Percentiles rank a stretch among this genome's conserved stretches.
Conservation (phyloP, 306 rosid species). For the Vigna mungo region DNA sequence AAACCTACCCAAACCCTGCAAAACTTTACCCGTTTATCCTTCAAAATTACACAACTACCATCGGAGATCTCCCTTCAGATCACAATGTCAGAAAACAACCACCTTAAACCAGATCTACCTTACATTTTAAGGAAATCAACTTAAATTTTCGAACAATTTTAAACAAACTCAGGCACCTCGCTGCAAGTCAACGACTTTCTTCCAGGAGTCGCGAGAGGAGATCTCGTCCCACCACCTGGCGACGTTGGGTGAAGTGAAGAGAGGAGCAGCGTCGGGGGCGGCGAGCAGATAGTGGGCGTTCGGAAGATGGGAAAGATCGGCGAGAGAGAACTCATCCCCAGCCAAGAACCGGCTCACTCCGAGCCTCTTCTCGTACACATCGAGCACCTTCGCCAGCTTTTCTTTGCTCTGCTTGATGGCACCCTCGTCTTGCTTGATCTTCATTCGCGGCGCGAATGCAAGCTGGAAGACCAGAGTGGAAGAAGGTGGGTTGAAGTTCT, state of each 20-base stretch:
- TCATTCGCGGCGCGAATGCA: conserved; percentile 85
- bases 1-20: no score
- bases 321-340: conserved; percentile 77
- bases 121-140: no score
- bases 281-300: conserved; percentile 64
- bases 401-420: conserved; percentile 62
- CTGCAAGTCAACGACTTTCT: background rate
- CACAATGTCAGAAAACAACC: no score
- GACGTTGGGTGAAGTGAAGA: conserved; percentile 64
- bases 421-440: conserved; percentile 64
- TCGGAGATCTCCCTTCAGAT: no score
- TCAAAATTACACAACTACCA: no score
- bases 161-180: background rate
- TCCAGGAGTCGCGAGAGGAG: conserved; percentile 44
- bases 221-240: conserved; percentile 89
- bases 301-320: conserved; percentile 92
- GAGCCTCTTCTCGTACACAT: conserved; percentile 71
- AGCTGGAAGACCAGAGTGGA: conserved; percentile 78
- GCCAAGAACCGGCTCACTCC: conserved; percentile 70
- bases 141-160: no score
- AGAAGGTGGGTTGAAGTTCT: conserved; percentile 77
- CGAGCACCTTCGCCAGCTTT: conserved; percentile 71
- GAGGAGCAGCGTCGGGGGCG: conserved; percentile 36
- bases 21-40: no score
- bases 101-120: no score